A percentile compares a stretch with the other conserved stretches of the same genome.
These are phyloP conservation scores for Cyberlindnera suaveolens DNA, from an alignment of 805 yeast species.

Conservation along the genomic window DNA sequence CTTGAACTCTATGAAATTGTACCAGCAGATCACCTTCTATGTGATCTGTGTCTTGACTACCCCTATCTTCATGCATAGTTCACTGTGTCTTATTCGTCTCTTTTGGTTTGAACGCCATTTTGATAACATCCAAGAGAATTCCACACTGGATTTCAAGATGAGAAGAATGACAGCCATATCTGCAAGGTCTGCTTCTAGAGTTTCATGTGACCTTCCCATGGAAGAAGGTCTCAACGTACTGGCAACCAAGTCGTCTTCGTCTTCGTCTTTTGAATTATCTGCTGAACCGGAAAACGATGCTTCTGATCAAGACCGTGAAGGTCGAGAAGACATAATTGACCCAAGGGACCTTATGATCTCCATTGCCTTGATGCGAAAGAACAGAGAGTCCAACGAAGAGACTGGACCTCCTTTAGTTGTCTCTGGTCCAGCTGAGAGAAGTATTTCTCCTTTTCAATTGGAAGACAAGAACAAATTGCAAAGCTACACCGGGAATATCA, in stretches of 20 bases:
- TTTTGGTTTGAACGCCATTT: constrained; percentile 88
- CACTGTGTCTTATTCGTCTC: constrained; percentile 67
- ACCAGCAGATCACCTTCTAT: constrained; percentile 76
- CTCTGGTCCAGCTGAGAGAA: constrained; percentile 72
- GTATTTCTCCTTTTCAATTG: constrained; percentile 20
- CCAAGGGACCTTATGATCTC: constrained; percentile 85
- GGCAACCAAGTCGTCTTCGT: too few relatives aligned
- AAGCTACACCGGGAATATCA: constrained; percentile 5
- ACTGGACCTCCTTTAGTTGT: constrained; percentile 77
- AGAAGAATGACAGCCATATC: constrained; percentile 73
- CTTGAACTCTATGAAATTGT: constrained; percentile 53
- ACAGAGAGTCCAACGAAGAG: constrained; percentile 35
- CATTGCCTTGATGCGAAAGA: constrained; percentile 67
- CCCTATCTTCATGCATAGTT: constrained; percentile 84
- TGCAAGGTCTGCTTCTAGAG: constrained; percentile 29
- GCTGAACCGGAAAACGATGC: background rate
- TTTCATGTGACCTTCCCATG: constrained; percentile 4
- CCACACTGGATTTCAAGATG: constrained; percentile 73
- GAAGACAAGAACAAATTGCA: constrained; percentile 11
- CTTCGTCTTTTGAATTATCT: background rate
- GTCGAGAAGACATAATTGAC: constrained; percentile 42
- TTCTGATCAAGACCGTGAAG: constrained; percentile 5
- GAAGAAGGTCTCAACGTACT: background rate
- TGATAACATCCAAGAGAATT: constrained; percentile 69
- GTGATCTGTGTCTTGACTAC: constrained; percentile 62